A percentile compares a stretch with the other conserved stretches of the same genome.
These are phyloP conservation scores for Plasmopara muralis DNA, from an alignment of 352 stramenopile genomes.

Conservation along the genomic window DNA sequence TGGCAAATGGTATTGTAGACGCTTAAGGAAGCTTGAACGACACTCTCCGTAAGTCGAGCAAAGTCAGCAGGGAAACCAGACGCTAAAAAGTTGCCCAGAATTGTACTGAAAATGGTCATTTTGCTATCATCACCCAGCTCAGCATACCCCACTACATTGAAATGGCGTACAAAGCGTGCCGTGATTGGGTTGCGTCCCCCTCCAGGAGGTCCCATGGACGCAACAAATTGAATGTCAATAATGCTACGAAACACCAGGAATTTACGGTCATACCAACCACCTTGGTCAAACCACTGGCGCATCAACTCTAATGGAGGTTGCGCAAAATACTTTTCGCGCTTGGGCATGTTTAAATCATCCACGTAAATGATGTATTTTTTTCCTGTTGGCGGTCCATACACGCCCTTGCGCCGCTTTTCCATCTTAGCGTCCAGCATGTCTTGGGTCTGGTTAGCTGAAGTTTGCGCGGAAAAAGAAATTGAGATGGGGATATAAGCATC, in stretches of 20 bases:
- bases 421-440: slow-evolving; percentile 90
- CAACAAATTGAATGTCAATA: slow-evolving; percentile 86
- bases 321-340: slow-evolving; percentile 90
- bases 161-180: slow-evolving; percentile 86
- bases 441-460: slow-evolving; percentile 89
- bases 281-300: slow-evolving; percentile 91
- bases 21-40: slow-evolving; percentile 83
- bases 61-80: slow-evolving; percentile 39
- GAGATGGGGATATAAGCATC: slow-evolving; percentile 87
- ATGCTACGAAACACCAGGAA: slow-evolving; percentile 86
- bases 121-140: slow-evolving; percentile 88
- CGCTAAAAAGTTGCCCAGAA: slow-evolving; percentile 83
- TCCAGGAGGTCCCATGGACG: slow-evolving; percentile 88
- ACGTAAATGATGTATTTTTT: slow-evolving; percentile 94
- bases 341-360: slow-evolving; percentile 95
- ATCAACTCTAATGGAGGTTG: slow-evolving; percentile 94
- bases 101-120: slow-evolving; percentile 89
- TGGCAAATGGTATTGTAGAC: slow-evolving; percentile 89
- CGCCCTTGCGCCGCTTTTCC: slow-evolving; percentile 89
- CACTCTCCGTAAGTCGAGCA: slow-evolving; percentile 41
- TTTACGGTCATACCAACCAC: slow-evolving; percentile 93
- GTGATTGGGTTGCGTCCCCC: slow-evolving; percentile 90
- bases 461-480: slow-evolving; percentile 91
- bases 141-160: slow-evolving; percentile 90
- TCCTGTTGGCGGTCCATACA: slow-evolving; percentile 86